Evolutionary conservation across 257 asterid genomes (phyloP), one percentile per base, ranked within the genome.

Genomic region (Marsdenia floribunda): DNA sequence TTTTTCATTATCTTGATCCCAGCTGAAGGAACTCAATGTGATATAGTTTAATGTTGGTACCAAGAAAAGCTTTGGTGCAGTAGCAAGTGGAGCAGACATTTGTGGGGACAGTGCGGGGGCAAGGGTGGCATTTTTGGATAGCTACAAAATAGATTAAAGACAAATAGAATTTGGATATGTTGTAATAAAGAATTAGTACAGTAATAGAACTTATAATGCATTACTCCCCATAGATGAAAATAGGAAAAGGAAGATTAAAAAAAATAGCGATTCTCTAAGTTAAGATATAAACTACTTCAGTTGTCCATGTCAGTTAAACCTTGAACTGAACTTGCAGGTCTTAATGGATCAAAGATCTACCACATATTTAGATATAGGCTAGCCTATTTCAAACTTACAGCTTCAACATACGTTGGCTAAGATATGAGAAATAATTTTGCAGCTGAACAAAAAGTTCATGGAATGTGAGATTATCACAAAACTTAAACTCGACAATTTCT

Each of bases 1-100:
- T 75, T 90, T 86, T 81, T 93, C 98, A 78, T 68, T 83, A 57
- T 90, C 93, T 83, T 93, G 97, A 78, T 93, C 97, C 96, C 97
- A 93, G 89, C 98, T 91, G 89, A 93, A 93, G 77, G 97, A 85
- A 72, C 87, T 70, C 63, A 91, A 86, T 16, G 97, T 78, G 14
- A 63, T 77, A 83, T 91, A 93, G 72, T 74, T 85, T 54, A 80
- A 64, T 68, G 63, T 59, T 7, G 85, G 78, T 52, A 29, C 82
- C 38, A 87, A 58, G 35, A 72, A 76, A 24, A 73, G 83, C 75
- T 80, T 88, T 10, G 90, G 75, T 14, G 71, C 82, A 5, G 73
- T 47, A 72, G 86, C 70, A 78, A 73, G 80, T 57, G 91, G 83
- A 74, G 79, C 33, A 40, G 87, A 76, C 14, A 79, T 37, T 49